These are phyloP conservation scores for Diplogelasinospora grovesii DNA, from an alignment of 495 filamentous ascomycete species.

Conservation along the genomic window DNA sequence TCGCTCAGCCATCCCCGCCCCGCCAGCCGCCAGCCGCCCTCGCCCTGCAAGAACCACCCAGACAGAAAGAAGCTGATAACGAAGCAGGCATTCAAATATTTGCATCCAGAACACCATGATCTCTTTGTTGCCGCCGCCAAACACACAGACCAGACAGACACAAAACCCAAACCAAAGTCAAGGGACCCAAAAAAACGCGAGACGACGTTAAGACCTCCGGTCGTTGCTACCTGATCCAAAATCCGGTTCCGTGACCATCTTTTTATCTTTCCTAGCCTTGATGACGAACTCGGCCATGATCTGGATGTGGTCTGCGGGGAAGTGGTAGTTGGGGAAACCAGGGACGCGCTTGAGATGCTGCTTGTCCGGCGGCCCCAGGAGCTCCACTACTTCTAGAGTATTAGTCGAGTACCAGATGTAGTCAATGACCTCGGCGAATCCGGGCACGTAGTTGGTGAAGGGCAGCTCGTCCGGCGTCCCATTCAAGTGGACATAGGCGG, in stretches of 20 bases:
- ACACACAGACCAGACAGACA: no score
- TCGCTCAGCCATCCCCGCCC: no score
- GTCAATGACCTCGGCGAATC: conserved; percentile 84
- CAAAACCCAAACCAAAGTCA: conserved; percentile 1
- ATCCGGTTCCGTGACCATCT: conserved; percentile 38
- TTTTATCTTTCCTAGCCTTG: conserved; percentile 79
- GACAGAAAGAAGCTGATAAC: no score
- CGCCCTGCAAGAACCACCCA: no score
- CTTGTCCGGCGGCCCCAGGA: conserved; percentile 86
- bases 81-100: no score
- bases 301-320: conserved; percentile 93
- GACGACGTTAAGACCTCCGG: conserved; percentile 13
- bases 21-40: no score
- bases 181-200: conserved; percentile 1
- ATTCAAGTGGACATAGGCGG: conserved; percentile 65
- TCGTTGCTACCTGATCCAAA: conserved; percentile 26
- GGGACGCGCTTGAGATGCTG: conserved; percentile 86
- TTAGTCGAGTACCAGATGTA: conserved; percentile 97
- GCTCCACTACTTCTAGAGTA: conserved; percentile 72
- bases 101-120: no score
- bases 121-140: no score
- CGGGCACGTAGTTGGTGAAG: conserved; percentile 95
- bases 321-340: conserved; percentile 95
- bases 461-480: conserved; percentile 66
- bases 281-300: conserved; percentile 87